Conservation (phyloP, 73 alveolate species). For the Symbiodinium pilosum region DNA sequence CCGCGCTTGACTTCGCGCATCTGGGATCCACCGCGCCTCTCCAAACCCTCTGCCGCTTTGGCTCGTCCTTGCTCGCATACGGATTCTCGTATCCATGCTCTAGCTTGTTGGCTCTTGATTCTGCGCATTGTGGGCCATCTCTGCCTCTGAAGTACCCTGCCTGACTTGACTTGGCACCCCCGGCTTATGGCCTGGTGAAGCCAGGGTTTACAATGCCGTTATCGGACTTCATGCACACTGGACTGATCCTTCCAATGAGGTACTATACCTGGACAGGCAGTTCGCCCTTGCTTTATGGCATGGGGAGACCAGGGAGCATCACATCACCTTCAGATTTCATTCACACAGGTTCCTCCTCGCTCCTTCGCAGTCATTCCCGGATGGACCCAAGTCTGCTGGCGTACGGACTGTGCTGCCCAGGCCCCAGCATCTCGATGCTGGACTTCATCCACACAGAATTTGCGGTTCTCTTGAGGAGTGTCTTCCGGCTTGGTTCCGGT, state of each 20-base stretch:
- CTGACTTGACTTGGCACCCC: conserved; percentile 1
- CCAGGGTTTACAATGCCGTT: neutral
- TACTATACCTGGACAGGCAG: conserved; percentile 36
- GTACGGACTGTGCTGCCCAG: conserved; percentile 60
- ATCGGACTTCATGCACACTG: conserved; percentile 9
- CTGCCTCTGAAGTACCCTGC: conserved; percentile 1
- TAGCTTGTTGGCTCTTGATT: conserved; percentile 17
- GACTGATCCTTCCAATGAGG: neutral
- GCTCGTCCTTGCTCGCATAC: neutral
- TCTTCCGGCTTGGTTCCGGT: neutral
- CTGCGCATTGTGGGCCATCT: neutral
- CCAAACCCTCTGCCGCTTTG: conserved; percentile 27
- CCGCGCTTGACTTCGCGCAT: conserved; percentile 15
- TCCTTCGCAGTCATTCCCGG: neutral
- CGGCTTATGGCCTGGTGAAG: conserved; percentile 51
- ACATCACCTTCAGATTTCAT: neutral
- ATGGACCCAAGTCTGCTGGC: conserved; percentile 8
- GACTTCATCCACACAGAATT: conserved; percentile 63
- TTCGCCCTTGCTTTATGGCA: conserved; percentile 29
- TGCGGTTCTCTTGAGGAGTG: neutral
- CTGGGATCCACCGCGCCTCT: conserved; percentile 3
- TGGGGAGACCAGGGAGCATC: conserved; percentile 19
- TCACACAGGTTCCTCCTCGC: neutral
- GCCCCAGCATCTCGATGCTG: neutral
- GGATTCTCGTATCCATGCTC: conserved; percentile 18